Percentiles rank a stretch among this genome's conserved stretches.
Evolutionary conservation across 2,329 filamentous ascomycete species (phyloP).

Genomic region (Arthrobotrys entomopaga): DNA sequence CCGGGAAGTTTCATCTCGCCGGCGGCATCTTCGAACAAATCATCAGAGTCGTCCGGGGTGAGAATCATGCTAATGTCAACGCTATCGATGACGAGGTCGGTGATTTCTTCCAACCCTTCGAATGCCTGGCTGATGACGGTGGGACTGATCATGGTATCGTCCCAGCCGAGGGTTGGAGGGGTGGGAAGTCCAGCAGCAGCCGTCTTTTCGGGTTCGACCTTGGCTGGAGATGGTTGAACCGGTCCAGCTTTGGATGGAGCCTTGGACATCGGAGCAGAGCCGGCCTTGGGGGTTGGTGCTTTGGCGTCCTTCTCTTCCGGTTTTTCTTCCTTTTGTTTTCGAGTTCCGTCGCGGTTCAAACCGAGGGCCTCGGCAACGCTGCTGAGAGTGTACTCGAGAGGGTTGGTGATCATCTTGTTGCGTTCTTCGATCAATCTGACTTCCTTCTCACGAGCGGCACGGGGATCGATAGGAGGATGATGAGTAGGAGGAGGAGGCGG

Average conservation of each 20-base stretch:
- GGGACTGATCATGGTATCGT: slow-evolving; percentile 37
- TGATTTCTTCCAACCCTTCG: slow-evolving; percentile 51
- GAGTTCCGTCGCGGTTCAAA: slow-evolving; percentile 44
- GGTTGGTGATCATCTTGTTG: slow-evolving; percentile 41
- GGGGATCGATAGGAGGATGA: slow-evolving; percentile 4
- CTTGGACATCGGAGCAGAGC: slow-evolving; percentile 37
- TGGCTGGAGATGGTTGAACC: slow-evolving; percentile 24
- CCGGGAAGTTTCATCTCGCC: slow-evolving; percentile 27
- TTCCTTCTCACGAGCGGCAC: slow-evolving; percentile 28
- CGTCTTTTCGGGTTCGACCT: slow-evolving; percentile 7
- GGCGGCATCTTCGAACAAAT: slow-evolving; percentile 25
- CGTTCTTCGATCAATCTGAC: slow-evolving; percentile 42
- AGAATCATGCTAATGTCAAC: slow-evolving; percentile 52
- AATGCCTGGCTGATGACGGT: slow-evolving; percentile 50
- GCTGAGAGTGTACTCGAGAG: slow-evolving; percentile 50
- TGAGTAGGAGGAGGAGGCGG: too few species aligned
- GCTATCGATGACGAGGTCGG: slow-evolving; percentile 39
- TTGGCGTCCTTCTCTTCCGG: slow-evolving; percentile 42
- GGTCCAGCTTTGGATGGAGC: slow-evolving; percentile 36
- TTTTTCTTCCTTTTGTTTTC: slow-evolving; percentile 47
- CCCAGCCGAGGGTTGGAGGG: slow-evolving; percentile 32
- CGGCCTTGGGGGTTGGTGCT: slow-evolving; percentile 26
- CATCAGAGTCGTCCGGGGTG: slow-evolving; percentile 42
- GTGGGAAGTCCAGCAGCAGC: slow-evolving; percentile 7
- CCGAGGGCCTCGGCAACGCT: slow-evolving; percentile 40